Evolutionary conservation across 116 monocot genomes (phyloP), one percentile per base, ranked within the genome.

Genomic region (Posidonia oceanica): DNA sequence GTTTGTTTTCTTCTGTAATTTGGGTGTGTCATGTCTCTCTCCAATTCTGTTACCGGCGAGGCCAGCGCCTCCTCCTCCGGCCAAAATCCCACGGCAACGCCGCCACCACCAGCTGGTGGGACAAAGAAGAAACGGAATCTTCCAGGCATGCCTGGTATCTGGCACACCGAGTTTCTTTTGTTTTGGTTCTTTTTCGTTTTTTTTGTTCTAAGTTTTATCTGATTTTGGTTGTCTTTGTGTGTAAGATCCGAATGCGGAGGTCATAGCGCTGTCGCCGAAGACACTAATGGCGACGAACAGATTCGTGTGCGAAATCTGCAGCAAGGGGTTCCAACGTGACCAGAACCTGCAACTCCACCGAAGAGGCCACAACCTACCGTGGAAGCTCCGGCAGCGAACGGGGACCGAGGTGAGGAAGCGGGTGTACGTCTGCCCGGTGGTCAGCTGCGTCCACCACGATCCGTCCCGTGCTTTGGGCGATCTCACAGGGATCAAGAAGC

Each of bases 401-500:
- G 84, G 83, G 57, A 84, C 84, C 71, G 91, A 91, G 66, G 69
- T 55, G 74, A 61, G 73, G 72, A 86, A 86, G 60, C 71, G 86
- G 64, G 90, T 86, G 15, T 91, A 91, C 72, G 87, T 91, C 0
- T 76, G 75, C 75, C 92, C 92, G 16, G 92, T 86, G 69, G 80
- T 82, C 14, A 71, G 69, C 44, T 92, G 92, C 80, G 92, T 86
- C 13, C 92, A 92, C 84, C 92, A 92, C 72, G 88, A 92, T 11
- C 92, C 92, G 1, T 77, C 86, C 4, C 70, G 92, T 13, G 92
- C 92, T 3, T 83, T 91, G 71, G 91, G 91, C 4, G 91, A 91
- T 72, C 82, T 91, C 61, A 91, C 91, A 37, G 91, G 91, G 1
- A 91, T 91, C 59, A 91, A 91, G 85, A 91, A 91, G 75, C 91